Conservation (phyloP, 2,329 filamentous ascomycete species). For the Ceratocystiopsis brevicomis region DNA sequence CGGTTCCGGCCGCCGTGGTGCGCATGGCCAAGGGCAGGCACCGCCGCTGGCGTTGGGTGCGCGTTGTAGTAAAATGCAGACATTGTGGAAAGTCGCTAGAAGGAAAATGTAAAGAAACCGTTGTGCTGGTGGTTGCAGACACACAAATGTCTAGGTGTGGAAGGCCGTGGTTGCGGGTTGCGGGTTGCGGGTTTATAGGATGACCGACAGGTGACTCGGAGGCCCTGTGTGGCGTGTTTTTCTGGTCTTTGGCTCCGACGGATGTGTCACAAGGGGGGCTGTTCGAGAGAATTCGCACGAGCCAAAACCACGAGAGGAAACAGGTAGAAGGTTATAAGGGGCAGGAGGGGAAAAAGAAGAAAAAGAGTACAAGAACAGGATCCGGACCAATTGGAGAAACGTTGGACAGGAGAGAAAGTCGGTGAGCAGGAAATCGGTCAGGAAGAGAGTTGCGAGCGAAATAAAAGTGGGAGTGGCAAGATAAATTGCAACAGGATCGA, state of each 20-base stretch:
- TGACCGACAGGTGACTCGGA: slow-evolving; percentile 2
- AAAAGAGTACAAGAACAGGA: no score
- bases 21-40: slow-evolving; percentile 44
- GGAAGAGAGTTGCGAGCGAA: neutral
- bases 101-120: neutral
- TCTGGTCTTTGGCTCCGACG: neutral
- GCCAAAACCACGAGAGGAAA: neutral
- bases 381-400: neutral
- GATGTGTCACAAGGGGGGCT: no score
- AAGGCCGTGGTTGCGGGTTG: slow-evolving; percentile 3
- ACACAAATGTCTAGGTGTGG: neutral
- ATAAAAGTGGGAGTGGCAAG: neutral
- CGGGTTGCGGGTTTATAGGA: neutral
- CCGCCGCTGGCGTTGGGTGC: slow-evolving; percentile 33
- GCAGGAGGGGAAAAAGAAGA: neutral
- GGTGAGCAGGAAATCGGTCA: neutral
- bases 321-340: neutral
- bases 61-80: slow-evolving; percentile 41
- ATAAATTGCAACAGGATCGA: neutral
- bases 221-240: slow-evolving; percentile 1
- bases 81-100: slow-evolving; percentile 21
- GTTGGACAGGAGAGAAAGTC: neutral
- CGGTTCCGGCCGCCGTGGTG: slow-evolving; percentile 75
- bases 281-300: neutral
- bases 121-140: neutral